phyloP scores from a whole-genome alignment of 1,139 yeast genomes.

The Fermentozyma sake region DNA sequence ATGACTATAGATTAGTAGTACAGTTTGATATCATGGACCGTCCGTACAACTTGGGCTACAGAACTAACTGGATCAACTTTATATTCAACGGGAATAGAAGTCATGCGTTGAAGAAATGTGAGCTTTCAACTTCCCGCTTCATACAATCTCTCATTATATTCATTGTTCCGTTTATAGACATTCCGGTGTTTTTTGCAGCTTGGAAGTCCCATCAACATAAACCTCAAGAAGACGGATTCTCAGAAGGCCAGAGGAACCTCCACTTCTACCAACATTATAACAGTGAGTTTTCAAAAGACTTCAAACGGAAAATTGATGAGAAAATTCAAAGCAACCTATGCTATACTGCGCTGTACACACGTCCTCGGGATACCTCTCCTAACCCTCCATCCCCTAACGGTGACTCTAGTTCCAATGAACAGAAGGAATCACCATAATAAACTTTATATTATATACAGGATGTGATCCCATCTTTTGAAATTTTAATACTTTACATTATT shows the following conservation, averaged over 20 bases:
- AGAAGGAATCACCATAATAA: too few relatives aligned
- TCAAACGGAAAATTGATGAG: slow-evolving; percentile 13
- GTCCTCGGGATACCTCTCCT: too few relatives aligned
- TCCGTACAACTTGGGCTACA: slow-evolving; percentile 28
- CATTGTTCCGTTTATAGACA: slow-evolving; percentile 29
- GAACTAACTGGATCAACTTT: slow-evolving; percentile 31
- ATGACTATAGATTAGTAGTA: slow-evolving; percentile 26
- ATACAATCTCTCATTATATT: slow-evolving; percentile 17
- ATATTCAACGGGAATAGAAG: slow-evolving; percentile 27
- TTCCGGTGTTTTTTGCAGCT: slow-evolving; percentile 10
- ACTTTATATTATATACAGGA: too few relatives aligned
- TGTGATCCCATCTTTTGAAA: too few relatives aligned
- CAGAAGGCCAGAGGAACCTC: too few relatives aligned
- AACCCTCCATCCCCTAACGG: too few relatives aligned
- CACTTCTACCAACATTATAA: too few relatives aligned
- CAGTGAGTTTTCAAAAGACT: slow-evolving; percentile 15
- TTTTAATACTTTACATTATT: too few relatives aligned
- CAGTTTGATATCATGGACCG: slow-evolving; percentile 16
- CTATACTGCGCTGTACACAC: slow-evolving; percentile 20
- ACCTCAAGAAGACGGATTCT: slow-evolving; percentile 10
- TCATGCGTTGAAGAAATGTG: slow-evolving; percentile 9
- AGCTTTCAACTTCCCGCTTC: slow-evolving; percentile 12
- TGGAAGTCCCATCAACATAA: slow-evolving; percentile 1
- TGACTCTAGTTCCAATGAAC: too few relatives aligned
- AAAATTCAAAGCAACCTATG: slow-evolving; percentile 19